These are phyloP conservation scores for Axilococcus clingmanii DNA, from an alignment of 139 green algal genomes.

Conservation along the genomic window DNA sequence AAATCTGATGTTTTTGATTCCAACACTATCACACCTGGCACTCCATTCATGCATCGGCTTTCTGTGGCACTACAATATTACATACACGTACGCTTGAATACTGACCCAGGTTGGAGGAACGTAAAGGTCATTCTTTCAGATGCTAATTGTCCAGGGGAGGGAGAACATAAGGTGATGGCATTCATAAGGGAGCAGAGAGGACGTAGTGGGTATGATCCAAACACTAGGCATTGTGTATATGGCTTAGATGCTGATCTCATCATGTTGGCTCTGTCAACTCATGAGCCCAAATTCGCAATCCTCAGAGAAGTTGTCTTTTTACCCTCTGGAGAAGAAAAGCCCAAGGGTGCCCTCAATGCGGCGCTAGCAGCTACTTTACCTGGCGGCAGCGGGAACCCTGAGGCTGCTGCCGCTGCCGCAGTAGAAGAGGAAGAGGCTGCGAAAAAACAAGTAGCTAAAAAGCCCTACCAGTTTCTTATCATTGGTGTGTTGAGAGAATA, in stretches of 20 bases:
- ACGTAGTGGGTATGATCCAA: conserved; percentile 70
- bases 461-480: conserved; percentile 89
- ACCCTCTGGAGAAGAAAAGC: neutral
- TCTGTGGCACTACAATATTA: conserved; percentile 95
- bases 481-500: conserved; percentile 91
- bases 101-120: conserved; percentile 77
- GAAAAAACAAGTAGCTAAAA: conserved; percentile 59
- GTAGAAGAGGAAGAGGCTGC: conserved; percentile 5
- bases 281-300: conserved; percentile 86
- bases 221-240: conserved; percentile 85
- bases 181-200: conserved; percentile 82
- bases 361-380: neutral
- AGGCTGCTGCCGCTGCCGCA: neutral
- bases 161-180: conserved; percentile 98
- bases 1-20: conserved; percentile 74
- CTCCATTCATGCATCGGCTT: conserved; percentile 95
- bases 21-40: conserved; percentile 98
- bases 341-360: neutral
- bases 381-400: neutral
- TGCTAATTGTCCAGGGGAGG: conserved; percentile 90
- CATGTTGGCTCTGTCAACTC: conserved; percentile 90
- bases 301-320: conserved; percentile 63
- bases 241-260: conserved; percentile 98
- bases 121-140: conserved; percentile 86
- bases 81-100: conserved; percentile 85